Base-by-base conservation (phyloP, 352 stramenopile species). In the Phytophthora crassamura region DNA sequence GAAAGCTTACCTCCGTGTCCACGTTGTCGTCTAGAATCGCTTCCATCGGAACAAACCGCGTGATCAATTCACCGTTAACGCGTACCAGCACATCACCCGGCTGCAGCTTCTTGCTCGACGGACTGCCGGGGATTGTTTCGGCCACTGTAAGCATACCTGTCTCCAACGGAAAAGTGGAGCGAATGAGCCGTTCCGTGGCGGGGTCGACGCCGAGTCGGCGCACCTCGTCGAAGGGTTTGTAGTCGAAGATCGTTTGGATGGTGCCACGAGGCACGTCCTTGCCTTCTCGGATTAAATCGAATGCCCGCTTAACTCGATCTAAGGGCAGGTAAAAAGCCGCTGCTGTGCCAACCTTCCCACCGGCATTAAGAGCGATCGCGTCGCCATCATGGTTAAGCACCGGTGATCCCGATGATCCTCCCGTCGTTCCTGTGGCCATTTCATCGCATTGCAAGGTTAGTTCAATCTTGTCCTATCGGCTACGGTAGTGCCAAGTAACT, bases 151-250 rank as follows among this genome's bases (percentile, higher is more conserved):
- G 75, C 84, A 98, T 95, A 18, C 93, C 93, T n/a, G 89, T 97
- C 36, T 92, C 86, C 32, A 92, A 52, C 22, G 93, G 91, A 38
- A 87, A 96, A 11, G 74, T 78, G 33, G 80, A 88, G 32, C 92
- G 84, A 54, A 98, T 76, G 3, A 82, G 69, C 11, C 75, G 72
- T 69, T 98, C 90, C 0, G 88, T 96, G 10, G 90, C 84, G 1
- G 77, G 63, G 3, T 79, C 68, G 18, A 98, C 81, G 5, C 93
- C 93, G 5, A 98, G 66, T 25, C 91, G 84, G 11, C 86, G 77
- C 10, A 96, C 88, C 73, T 98, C 91, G 46, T 98, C 91, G 54
- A 98, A 98, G 1, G 89, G 86, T 72, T 94, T 94, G 74, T 98
- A 96, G 59, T 89, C 75, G 56, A 98, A 97, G 34, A 97, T 80